Conservation (phyloP, 2,329 filamentous ascomycete genomes). For the Colletotrichum melonis region DNA sequence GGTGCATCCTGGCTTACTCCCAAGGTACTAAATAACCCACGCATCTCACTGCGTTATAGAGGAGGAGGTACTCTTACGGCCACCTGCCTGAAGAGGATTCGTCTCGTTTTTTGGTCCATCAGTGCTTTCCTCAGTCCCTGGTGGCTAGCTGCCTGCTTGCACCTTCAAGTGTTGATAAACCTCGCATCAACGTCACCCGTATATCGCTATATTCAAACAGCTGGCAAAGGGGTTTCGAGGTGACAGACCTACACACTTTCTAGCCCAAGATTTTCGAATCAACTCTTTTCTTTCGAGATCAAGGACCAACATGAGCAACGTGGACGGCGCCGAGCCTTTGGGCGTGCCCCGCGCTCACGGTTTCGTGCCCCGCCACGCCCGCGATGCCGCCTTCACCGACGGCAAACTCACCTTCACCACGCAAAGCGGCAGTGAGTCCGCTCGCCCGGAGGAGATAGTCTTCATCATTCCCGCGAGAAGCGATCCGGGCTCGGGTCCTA, state of each 20-base stretch:
- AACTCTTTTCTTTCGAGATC: background rate
- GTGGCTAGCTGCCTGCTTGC: background rate
- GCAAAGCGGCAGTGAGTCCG: constrained; percentile 8
- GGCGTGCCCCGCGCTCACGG: constrained; percentile 26
- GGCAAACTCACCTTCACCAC: constrained; percentile 30
- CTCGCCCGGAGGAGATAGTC: constrained; percentile 41
- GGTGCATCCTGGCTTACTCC: constrained; percentile 15
- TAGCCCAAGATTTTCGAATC: background rate
- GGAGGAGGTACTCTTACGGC: background rate
- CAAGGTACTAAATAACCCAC: background rate
- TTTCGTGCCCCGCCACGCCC: constrained; percentile 23
- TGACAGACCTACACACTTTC: background rate
- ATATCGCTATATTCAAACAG: background rate
- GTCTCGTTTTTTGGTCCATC: background rate
- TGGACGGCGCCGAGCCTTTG: constrained; percentile 11
- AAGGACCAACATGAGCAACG: background rate
- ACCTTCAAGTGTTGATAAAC: background rate
- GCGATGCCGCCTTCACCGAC: constrained; percentile 27
- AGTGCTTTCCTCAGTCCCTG: background rate
- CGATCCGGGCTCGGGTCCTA: constrained; percentile 15
- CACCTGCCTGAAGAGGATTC: constrained; percentile 17
- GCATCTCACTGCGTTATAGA: background rate
- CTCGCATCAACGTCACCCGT: background rate
- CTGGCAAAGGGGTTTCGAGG: background rate
- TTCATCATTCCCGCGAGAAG: constrained; percentile 34